Evolutionary conservation across 2,329 filamentous ascomycete genomes (phyloP).

Genomic region (Apiospora rasikravindrae): DNA sequence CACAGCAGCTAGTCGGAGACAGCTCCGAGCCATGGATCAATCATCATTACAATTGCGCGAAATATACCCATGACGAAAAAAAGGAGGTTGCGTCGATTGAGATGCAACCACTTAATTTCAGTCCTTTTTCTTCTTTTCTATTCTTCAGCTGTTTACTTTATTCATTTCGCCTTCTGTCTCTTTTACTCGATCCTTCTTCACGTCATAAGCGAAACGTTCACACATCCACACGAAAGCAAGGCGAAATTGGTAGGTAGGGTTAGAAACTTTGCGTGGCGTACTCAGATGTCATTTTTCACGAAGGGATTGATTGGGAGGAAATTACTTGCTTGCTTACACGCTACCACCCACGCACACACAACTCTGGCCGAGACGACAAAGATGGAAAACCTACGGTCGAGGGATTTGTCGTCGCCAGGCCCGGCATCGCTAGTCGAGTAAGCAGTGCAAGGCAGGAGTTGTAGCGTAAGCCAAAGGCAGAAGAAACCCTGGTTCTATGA

Average conservation of each 20-base stretch:
- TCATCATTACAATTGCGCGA: conserved; percentile 10
- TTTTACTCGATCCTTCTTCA: background rate
- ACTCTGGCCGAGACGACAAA: background rate
- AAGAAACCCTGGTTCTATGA: background rate
- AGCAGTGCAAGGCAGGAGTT: background rate
- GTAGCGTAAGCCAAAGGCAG: background rate
- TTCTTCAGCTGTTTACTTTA: background rate
- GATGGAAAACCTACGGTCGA: background rate
- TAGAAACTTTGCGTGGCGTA: conserved; percentile 5
- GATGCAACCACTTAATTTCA: conserved; percentile 6
- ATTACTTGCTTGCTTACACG: background rate
- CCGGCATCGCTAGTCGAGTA: background rate
- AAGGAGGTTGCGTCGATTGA: background rate
- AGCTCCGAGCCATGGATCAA: conserved; percentile 1
- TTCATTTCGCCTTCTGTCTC: background rate
- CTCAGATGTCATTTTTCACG: background rate
- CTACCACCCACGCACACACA: background rate
- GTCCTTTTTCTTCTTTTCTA: background rate
- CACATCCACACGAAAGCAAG: conserved; percentile 4
- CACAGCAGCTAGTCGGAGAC: conserved; percentile 2
- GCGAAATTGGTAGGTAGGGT: conserved; percentile 5
- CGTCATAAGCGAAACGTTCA: background rate
- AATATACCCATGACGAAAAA: conserved; percentile 4
- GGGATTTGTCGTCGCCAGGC: background rate
- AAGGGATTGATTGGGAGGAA: background rate